phyloP scores from a whole-genome alignment of 2,329 filamentous ascomycete genomes.

The Pseudocercospora cruenta region DNA sequence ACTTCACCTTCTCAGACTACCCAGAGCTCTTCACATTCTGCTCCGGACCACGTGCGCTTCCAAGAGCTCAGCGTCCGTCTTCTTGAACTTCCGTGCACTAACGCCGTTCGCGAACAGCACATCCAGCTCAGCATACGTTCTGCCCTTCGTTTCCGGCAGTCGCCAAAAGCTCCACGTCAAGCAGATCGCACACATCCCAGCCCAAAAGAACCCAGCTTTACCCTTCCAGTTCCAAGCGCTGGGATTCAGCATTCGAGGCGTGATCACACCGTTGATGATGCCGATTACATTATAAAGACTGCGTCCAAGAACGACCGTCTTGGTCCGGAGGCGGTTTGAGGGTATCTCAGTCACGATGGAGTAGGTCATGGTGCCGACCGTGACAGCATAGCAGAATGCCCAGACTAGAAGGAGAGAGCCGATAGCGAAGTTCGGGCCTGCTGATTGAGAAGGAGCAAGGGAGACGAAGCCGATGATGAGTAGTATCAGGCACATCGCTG shows the following conservation, averaged over 20 bases:
- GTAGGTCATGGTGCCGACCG: slow-evolving; percentile 32
- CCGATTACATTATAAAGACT: slow-evolving; percentile 32
- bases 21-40: no score
- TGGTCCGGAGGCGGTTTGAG: slow-evolving; percentile 32
- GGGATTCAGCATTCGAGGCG: slow-evolving; percentile 35
- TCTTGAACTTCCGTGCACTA: slow-evolving; percentile 47
- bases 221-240: slow-evolving; percentile 30
- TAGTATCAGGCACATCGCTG: slow-evolving; percentile 24
- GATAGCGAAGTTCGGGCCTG: slow-evolving; percentile 28
- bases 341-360: slow-evolving; percentile 35
- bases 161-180: slow-evolving; percentile 57
- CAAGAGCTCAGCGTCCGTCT: slow-evolving; percentile 28
- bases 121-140: slow-evolving; percentile 60
- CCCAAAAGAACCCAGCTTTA: slow-evolving; percentile 44
- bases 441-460: slow-evolving; percentile 18
- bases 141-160: slow-evolving; percentile 59
- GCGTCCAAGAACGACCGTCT: slow-evolving; percentile 36
- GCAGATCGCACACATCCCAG: slow-evolving; percentile 49
- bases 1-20: no score
- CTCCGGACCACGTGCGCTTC: neutral
- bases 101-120: slow-evolving; percentile 56
- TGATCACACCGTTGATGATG: slow-evolving; percentile 24
- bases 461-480: slow-evolving; percentile 33
- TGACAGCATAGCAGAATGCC: slow-evolving; percentile 31
- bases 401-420: slow-evolving; percentile 30